A percentile compares a stretch with the other conserved stretches of the same genome.
phyloP scores from a whole-genome alignment of 176 grass and related monocot genomes.

The Aechmea fasciata region DNA sequence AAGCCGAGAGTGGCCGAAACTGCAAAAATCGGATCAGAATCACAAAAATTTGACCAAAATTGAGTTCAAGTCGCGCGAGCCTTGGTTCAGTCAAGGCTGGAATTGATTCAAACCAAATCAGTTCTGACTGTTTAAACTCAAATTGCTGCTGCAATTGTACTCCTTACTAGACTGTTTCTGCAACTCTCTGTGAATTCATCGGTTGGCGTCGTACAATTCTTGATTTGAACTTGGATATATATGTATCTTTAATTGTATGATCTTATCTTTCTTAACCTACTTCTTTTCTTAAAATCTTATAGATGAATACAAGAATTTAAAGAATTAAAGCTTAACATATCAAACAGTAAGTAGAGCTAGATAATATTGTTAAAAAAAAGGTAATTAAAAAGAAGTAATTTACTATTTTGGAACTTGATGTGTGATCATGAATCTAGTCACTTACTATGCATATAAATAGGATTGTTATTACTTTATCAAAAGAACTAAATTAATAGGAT shows the following conservation, averaged over 20 bases:
- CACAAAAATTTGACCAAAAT: too few species aligned
- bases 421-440: too few species aligned
- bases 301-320: background rate
- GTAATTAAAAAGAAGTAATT: background rate
- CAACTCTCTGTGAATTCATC: background rate
- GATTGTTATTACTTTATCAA: background rate
- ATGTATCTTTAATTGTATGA: background rate
- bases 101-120: too few species aligned
- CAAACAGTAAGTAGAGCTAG: background rate
- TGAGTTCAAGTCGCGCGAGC: too few species aligned
- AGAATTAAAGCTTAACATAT: background rate
- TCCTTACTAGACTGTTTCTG: background rate
- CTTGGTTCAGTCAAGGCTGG: too few species aligned
- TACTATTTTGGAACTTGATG: background rate
- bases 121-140: background rate
- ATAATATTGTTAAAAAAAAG: background rate
- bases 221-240: background rate
- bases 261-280: background rate
- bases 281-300: background rate
- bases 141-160: background rate
- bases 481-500: background rate
- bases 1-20: too few species aligned
- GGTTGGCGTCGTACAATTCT: background rate
- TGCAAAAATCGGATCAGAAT: too few species aligned
- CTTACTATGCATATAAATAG: background rate